phyloP scores from a whole-genome alignment of 2,329 filamentous ascomycete genomes.

The Cercospora canescens region DNA sequence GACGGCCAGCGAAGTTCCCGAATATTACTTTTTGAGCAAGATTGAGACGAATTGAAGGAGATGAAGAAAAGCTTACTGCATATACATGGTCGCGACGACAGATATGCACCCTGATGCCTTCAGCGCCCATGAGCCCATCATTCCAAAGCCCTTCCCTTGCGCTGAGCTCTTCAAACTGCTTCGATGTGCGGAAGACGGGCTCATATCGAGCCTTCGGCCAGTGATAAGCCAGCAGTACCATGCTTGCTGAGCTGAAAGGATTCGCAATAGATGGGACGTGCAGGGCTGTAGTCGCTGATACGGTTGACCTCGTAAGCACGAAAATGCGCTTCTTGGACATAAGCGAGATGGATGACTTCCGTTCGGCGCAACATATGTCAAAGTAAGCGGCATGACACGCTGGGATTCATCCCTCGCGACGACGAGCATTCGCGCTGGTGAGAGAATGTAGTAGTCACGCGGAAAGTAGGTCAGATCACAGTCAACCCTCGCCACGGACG shows the following conservation, averaged over 20 bases:
- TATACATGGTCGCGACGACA: not conserved
- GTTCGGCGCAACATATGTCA: not conserved
- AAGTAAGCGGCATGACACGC: not conserved
- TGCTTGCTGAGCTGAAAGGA: not conserved
- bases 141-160: not conserved
- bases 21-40: not conserved
- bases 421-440: not conserved
- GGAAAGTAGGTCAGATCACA: not conserved
- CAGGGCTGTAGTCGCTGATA: not conserved
- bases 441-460: not conserved
- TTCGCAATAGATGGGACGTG: not conserved
- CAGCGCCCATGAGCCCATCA: not conserved
- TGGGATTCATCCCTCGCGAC: not conserved
- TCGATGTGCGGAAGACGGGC: not conserved
- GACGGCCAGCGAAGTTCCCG: not conserved
- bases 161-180: not conserved
- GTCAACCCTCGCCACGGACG: not conserved
- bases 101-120: not conserved
- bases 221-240: not conserved
- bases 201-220: not conserved
- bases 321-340: not conserved
- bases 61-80: not conserved
- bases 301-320: not conserved
- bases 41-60: not conserved
- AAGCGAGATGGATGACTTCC: not conserved